Conservation (phyloP, 345 rosid species). For the Linum tenue region DNA sequence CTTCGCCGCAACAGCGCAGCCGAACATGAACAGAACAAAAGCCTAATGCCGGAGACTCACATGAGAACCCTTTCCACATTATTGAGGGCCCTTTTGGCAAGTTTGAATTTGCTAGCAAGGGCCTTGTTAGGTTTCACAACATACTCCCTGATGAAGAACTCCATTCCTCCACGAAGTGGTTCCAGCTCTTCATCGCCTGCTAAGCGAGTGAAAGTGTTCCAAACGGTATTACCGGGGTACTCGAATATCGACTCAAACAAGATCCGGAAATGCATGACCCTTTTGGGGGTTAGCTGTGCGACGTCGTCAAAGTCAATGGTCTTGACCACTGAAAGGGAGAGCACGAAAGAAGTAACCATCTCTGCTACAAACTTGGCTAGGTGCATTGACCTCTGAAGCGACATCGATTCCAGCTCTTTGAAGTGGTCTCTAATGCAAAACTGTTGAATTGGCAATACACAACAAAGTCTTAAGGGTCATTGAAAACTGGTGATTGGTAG, state of each 20-base stretch:
- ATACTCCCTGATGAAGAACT: constrained; percentile 61
- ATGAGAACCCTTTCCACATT: constrained; percentile 54
- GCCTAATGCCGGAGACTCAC: constrained; percentile 21
- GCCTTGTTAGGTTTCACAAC: constrained; percentile 45
- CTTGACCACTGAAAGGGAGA: constrained; percentile 70
- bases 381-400: constrained; percentile 72
- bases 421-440: constrained; percentile 85
- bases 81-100: constrained; percentile 70
- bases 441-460: constrained; percentile 31
- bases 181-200: constrained; percentile 65
- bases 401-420: constrained; percentile 67
- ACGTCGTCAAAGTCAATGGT: constrained; percentile 48
- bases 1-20: too few species aligned
- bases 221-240: constrained; percentile 49
- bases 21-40: neutral
- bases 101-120: constrained; percentile 36
- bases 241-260: constrained; percentile 66
- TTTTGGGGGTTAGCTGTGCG: constrained; percentile 44
- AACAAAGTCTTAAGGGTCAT: neutral
- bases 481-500: neutral
- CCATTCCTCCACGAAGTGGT: constrained; percentile 52
- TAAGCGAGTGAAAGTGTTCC: constrained; percentile 69
- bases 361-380: constrained; percentile 78
- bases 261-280: constrained; percentile 76
- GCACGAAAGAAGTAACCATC: constrained; percentile 58